Evolutionary conservation across 2,329 filamentous ascomycete genomes (phyloP).

Genomic region (Fusarium torreyae): DNA sequence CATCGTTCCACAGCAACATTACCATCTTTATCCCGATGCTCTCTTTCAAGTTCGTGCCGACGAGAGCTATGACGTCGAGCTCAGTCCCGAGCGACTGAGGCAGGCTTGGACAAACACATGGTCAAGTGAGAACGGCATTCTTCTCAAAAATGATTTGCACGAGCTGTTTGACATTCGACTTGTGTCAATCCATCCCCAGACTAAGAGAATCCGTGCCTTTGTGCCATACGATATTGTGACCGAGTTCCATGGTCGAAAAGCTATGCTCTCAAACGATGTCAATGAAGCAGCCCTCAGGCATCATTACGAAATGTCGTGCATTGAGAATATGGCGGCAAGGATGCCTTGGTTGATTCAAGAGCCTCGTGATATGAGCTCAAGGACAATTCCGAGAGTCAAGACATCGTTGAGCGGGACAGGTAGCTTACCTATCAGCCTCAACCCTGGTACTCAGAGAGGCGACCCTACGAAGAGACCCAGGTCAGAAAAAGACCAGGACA

Average conservation of each 20-base stretch:
- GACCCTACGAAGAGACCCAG: too few species aligned
- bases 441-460: too few species aligned
- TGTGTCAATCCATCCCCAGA: constrained; percentile 44
- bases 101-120: too few species aligned
- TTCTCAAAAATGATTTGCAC: constrained; percentile 35
- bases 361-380: background rate
- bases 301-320: constrained; percentile 46
- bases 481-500: too few species aligned
- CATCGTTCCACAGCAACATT: constrained; percentile 43
- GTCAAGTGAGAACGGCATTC: constrained; percentile 31
- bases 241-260: background rate
- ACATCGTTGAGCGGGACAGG: constrained; percentile 3
- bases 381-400: constrained; percentile 1
- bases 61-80: too few species aligned
- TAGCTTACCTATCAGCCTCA: too few species aligned
- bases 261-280: constrained; percentile 2
- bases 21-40: constrained; percentile 34
- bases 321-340: constrained; percentile 31
- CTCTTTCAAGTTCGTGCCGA: background rate
- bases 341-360: background rate
- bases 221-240: constrained; percentile 11
- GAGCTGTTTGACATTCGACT: constrained; percentile 38
- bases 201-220: constrained; percentile 28
- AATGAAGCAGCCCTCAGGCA: constrained; percentile 31
- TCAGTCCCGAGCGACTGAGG: too few species aligned